phyloP scores from a whole-genome alignment of 768 basidiomycete species.

The Amanita thiersii region DNA sequence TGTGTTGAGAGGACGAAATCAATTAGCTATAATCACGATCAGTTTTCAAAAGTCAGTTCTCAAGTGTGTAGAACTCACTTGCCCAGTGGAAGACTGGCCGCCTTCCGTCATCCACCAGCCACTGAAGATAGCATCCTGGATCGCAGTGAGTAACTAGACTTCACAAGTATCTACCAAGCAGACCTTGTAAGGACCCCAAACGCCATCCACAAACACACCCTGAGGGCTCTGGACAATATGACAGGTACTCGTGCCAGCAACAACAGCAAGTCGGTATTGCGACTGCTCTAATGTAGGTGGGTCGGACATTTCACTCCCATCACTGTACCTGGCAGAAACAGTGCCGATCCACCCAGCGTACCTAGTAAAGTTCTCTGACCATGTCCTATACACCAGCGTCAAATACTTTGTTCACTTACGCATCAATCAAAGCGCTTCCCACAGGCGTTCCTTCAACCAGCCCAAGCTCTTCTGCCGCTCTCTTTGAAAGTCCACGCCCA shows the following conservation, averaged over 20 bases:
- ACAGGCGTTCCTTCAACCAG: slow-evolving; percentile 82
- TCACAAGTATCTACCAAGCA: background rate
- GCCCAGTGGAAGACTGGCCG: slow-evolving; percentile 97
- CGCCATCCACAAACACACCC: slow-evolving; percentile 82
- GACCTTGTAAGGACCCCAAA: slow-evolving; percentile 89
- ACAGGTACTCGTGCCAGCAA: slow-evolving; percentile 96
- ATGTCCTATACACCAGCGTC: slow-evolving; percentile 1
- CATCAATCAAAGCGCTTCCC: slow-evolving; percentile 93
- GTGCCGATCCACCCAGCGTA: slow-evolving; percentile 98
- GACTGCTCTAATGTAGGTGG: slow-evolving; percentile 69
- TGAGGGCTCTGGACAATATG: slow-evolving; percentile 84
- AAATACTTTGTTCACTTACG: slow-evolving; percentile 48
- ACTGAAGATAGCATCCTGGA: slow-evolving; percentile 80
- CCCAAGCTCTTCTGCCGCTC: slow-evolving; percentile 81
- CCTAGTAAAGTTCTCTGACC: slow-evolving; percentile 22
- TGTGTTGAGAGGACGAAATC: slow-evolving; percentile 94
- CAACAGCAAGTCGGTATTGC: slow-evolving; percentile 75
- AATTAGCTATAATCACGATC: slow-evolving; percentile 54
- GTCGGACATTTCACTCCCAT: slow-evolving; percentile 41
- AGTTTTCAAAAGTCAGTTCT: background rate
- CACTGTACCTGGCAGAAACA: slow-evolving; percentile 67
- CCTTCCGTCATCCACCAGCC: slow-evolving; percentile 99
- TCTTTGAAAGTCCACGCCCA: slow-evolving; percentile 69
- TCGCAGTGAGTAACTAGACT: background rate
- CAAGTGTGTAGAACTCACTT: slow-evolving; percentile 35